Conservation (phyloP, 2,329 filamentous ascomycete genomes). For the Keithomyces neogunnii region DNA sequence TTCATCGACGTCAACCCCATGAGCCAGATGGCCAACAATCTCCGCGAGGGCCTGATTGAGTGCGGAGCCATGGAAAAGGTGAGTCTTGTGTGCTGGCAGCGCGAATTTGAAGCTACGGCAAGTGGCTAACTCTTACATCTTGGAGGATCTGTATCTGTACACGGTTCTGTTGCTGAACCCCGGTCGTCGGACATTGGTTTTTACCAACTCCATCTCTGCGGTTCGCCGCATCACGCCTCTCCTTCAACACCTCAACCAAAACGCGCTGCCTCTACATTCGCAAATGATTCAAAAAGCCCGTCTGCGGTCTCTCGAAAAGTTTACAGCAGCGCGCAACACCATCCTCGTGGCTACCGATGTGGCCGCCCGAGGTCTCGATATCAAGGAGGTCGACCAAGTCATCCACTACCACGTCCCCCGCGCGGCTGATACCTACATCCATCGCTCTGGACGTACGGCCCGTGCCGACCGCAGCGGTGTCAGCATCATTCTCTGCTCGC, state of each 20-base stretch:
- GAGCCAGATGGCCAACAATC: conserved; percentile 75
- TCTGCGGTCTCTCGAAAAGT: conserved; percentile 84
- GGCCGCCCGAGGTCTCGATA: conserved; percentile 87
- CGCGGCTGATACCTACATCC: conserved; percentile 87
- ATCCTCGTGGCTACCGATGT: conserved; percentile 91
- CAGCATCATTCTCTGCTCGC: conserved; percentile 81
- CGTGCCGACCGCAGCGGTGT: conserved; percentile 70
- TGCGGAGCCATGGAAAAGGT: conserved; percentile 91
- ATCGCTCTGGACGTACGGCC: conserved; percentile 88
- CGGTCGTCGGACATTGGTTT: conserved; percentile 74
- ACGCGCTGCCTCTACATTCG: conserved; percentile 74
- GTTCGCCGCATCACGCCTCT: conserved; percentile 80
- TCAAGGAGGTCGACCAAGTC: conserved; percentile 79
- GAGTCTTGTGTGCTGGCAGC: conserved; percentile 12
- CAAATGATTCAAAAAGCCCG: conserved; percentile 95
- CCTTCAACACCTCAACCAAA: conserved; percentile 72
- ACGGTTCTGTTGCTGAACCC: conserved; percentile 76
- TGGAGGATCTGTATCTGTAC: conserved; percentile 83
- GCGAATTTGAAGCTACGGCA: neutral
- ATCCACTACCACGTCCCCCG: conserved; percentile 94
- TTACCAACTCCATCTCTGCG: conserved; percentile 91
- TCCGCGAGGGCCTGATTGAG: conserved; percentile 87
- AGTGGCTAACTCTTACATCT: conserved; percentile 11
- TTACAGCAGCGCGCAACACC: conserved; percentile 56
- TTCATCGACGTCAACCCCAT: conserved; percentile 89